phyloP scores from a whole-genome alignment of 2,329 filamentous ascomycete genomes.

The Neofusicoccum umdonicola region DNA sequence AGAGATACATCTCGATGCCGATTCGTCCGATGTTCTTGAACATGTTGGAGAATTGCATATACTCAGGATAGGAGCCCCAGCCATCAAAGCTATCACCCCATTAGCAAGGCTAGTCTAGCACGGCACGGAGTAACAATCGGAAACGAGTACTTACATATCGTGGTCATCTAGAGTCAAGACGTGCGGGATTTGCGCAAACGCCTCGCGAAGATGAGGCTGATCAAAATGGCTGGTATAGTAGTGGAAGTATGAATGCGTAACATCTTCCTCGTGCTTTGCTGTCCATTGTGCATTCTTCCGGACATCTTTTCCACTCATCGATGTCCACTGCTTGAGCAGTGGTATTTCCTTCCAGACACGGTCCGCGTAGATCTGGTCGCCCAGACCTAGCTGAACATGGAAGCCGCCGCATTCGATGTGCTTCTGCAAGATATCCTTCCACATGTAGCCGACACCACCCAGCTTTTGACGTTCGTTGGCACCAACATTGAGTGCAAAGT shows the following conservation, averaged over 20 bases:
- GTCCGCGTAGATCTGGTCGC: constrained; percentile 94
- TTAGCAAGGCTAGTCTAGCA: constrained; percentile 46
- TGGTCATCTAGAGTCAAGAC: constrained; percentile 92
- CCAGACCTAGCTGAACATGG: constrained; percentile 86
- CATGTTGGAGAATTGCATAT: constrained; percentile 96
- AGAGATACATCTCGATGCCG: constrained; percentile 93
- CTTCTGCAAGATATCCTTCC: constrained; percentile 98
- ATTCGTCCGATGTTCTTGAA: constrained; percentile 98
- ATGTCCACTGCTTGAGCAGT: constrained; percentile 89
- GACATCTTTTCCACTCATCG: constrained; percentile 88
- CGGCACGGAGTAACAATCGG: constrained; percentile 7
- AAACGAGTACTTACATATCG: constrained; percentile 60
- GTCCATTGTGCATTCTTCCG: constrained; percentile 90
- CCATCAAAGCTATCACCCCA: constrained; percentile 75
- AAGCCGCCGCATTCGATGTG: constrained; percentile 95
- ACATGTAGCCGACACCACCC: constrained; percentile 92
- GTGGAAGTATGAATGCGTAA: constrained; percentile 95
- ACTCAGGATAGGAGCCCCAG: constrained; percentile 93
- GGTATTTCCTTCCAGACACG: constrained; percentile 95
- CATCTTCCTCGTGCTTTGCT: constrained; percentile 90
- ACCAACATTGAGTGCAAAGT: constrained; percentile 85
- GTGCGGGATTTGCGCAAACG: constrained; percentile 96
- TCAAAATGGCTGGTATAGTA: constrained; percentile 99
- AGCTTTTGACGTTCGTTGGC: constrained; percentile 81
- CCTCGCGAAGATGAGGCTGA: constrained; percentile 88